These are phyloP conservation scores for Lathyrus oleraceus DNA, from an alignment of 306 rosid genomes.

Conservation along the genomic window DNA sequence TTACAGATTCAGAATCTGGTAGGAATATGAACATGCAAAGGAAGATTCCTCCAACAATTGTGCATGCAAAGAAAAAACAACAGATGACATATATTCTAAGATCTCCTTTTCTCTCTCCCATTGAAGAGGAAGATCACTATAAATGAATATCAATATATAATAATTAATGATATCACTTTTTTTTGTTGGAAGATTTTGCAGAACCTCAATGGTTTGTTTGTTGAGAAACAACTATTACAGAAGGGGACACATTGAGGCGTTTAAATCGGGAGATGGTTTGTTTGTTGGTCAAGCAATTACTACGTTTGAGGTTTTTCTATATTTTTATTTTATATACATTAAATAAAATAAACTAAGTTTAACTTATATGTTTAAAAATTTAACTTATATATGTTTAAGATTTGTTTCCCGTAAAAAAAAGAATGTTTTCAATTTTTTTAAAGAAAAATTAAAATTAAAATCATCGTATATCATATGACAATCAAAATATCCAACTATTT, in stretches of 20 bases:
- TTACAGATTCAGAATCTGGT: constrained; percentile 31
- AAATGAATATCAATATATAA: too few species aligned
- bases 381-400: too few species aligned
- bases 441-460: too few species aligned
- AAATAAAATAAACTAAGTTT: not conserved
- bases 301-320: not conserved
- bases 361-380: too few species aligned
- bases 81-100: constrained; percentile 55
- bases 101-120: constrained; percentile 76
- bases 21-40: constrained; percentile 56
- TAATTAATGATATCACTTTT: too few species aligned
- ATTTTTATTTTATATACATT: constrained; percentile 12
- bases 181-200: constrained; percentile 26
- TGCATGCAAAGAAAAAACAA: constrained; percentile 53
- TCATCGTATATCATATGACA: too few species aligned
- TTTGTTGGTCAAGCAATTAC: constrained; percentile 27
- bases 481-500: too few species aligned
- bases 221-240: constrained; percentile 13
- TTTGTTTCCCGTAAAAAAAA: too few species aligned
- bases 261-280: constrained; percentile 45
- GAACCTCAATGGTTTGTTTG: constrained; percentile 26
- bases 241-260: constrained; percentile 39
- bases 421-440: too few species aligned
- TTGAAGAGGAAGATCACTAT: constrained; percentile 38
- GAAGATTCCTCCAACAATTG: constrained; percentile 59